Conservation (phyloP, 805 yeast species). For the Pachysolen tannophilus region DNA sequence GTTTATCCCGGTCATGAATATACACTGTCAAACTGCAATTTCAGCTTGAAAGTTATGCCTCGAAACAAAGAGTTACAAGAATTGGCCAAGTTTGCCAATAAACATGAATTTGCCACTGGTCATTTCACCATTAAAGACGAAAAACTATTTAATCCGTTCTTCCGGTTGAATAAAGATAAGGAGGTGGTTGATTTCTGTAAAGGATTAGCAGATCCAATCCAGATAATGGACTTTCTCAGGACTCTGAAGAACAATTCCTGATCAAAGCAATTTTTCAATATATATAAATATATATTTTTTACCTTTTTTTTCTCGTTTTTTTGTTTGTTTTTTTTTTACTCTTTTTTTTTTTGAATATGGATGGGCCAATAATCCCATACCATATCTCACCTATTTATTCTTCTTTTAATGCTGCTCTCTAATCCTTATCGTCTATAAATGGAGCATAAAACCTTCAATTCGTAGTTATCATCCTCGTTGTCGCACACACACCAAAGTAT, state of each 20-base stretch:
- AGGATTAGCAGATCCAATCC: conserved; percentile 38
- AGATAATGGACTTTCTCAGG: conserved; percentile 68
- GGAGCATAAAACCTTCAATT: too few relatives aligned
- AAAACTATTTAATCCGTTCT: conserved; percentile 77
- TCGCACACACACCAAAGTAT: too few relatives aligned
- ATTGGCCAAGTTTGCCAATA: conserved; percentile 41
- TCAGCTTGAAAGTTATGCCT: conserved; percentile 58
- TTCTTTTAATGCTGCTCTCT: too few relatives aligned
- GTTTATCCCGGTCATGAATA: conserved; percentile 97
- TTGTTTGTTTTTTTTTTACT: too few relatives aligned
- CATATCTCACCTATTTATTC: too few relatives aligned
- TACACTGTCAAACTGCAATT: conserved; percentile 72
- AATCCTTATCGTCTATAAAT: too few relatives aligned
- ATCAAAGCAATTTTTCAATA: too few relatives aligned
- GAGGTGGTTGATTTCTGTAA: conserved; percentile 46
- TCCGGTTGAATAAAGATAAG: conserved; percentile 67
- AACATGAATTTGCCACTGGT: conserved; percentile 78
- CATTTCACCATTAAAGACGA: conserved; percentile 80
- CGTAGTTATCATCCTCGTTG: too few relatives aligned
- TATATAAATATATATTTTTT: too few relatives aligned
- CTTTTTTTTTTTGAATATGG: too few relatives aligned
- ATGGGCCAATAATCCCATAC: too few relatives aligned
- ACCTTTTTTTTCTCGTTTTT: too few relatives aligned
- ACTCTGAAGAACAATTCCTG: conserved; percentile 62
- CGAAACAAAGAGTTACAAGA: conserved; percentile 41